Evolutionary conservation across 2,329 filamentous ascomycete genomes (phyloP).

Genomic region (Biscogniauxia mediterranea): DNA sequence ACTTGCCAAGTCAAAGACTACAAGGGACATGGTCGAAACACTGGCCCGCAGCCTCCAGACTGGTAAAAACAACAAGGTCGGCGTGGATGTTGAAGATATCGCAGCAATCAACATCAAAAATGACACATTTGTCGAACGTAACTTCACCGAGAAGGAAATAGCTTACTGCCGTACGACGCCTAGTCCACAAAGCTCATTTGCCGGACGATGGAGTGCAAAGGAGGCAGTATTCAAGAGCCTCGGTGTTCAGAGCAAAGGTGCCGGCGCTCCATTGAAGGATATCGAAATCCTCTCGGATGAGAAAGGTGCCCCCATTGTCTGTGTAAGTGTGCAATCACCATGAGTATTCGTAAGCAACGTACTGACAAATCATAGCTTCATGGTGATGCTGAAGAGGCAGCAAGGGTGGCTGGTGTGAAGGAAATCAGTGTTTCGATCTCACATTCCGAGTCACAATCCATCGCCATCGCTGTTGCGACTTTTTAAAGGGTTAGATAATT

Average conservation of each 20-base stretch:
- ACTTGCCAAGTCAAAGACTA: slow-evolving; percentile 55
- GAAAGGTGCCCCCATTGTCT: slow-evolving; percentile 78
- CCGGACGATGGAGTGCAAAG: slow-evolving; percentile 95
- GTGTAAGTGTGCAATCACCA: slow-evolving; percentile 57
- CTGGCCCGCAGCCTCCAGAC: slow-evolving; percentile 61
- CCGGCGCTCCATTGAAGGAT: slow-evolving; percentile 85
- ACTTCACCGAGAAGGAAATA: slow-evolving; percentile 85
- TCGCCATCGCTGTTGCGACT: slow-evolving; percentile 85
- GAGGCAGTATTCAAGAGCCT: slow-evolving; percentile 98
- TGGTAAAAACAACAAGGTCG: slow-evolving; percentile 68
- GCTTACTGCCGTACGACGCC: slow-evolving; percentile 80
- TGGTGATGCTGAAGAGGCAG: slow-evolving; percentile 78
- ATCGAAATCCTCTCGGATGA: slow-evolving; percentile 88
- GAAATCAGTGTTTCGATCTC: slow-evolving; percentile 91
- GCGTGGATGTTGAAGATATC: slow-evolving; percentile 91
- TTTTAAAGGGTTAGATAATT: slow-evolving; percentile 48
- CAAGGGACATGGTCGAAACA: slow-evolving; percentile 73
- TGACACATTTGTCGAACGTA: slow-evolving; percentile 89
- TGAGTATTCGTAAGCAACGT: slow-evolving; percentile 8
- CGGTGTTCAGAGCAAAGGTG: slow-evolving; percentile 81
- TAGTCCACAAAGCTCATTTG: slow-evolving; percentile 84
- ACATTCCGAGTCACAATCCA: slow-evolving; percentile 90
- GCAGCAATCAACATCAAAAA: slow-evolving; percentile 87
- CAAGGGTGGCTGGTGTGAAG: slow-evolving; percentile 84
- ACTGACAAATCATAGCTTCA: slow-evolving; percentile 65